Evolutionary conservation across 2,329 filamentous ascomycete species (phyloP), one percentile per base, ranked within the genome.

Genomic region (Waltergamsia citrina): DNA sequence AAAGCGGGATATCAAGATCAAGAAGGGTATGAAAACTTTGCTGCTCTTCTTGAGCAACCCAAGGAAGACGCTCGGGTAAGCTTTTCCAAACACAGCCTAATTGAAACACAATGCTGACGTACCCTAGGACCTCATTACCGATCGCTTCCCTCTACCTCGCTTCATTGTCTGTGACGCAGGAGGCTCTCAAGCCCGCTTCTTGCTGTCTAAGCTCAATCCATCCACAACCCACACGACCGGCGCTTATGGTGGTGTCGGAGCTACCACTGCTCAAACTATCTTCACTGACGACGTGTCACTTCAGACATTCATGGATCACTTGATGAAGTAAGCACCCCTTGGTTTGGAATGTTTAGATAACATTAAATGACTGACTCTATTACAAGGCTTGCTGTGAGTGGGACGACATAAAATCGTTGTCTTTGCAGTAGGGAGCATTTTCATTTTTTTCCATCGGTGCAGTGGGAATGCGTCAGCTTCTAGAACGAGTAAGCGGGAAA

Each of bases 101-200:
- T 20, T 3, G 8, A 20, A 17, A 9, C 11, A 11, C 20, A 11
- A 29, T 9, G 22, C 45, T 51, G 40, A 50, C 32, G 45, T 54
- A 38, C 52, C 33, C 15, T 47, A 93, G 84, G 92, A 98, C 55
- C 78, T 98, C 19, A 95, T 98, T 48, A 85, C 90, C 43, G 92
- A 98, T 50, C 85, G 92, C 33, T 98, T 98, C 67, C 92, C 92
- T n/a, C 74, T 98, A 5, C 92, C 92, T 15, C 85, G 92, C 39
- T 98, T 98, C 67, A 95, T 98, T 51, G 87, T 98, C 34, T 98
- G 92, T 51, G 92, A 98, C 55, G 88, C 90, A n/a, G 92, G 92
- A 45, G 92, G 92, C 35, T 96, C 92, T 1, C 92, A 98, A 56
- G 92, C 92, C 33, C 86, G 92, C 64, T 98, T 98, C 74, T 63